Base-by-base conservation (phyloP, 306 rosid species). In the Aeschynomene evenia region DNA sequence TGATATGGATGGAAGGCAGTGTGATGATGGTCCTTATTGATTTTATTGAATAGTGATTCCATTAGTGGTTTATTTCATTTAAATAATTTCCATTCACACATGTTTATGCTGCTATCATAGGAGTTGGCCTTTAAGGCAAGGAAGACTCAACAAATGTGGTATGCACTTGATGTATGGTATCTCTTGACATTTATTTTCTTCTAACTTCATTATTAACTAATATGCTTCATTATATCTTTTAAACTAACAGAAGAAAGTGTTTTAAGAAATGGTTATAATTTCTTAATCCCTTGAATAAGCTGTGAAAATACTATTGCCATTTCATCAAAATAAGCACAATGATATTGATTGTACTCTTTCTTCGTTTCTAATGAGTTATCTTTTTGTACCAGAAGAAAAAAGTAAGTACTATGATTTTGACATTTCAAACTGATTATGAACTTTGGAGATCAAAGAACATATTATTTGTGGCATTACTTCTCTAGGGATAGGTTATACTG, bases 381-480 rank as follows among this genome's bases (percentile, higher is more conserved):
- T n/a, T n/a, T n/a, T n/a, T n/a, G n/a, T n/a, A n/a, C n/a, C n/a
- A n/a, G n/a, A n/a, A n/a, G n/a, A n/a, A n/a, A n/a, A n/a, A n/a
- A n/a, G n/a, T n/a, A n/a, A n/a, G 36, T 7, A 0, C 46, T 58
- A 20, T 48, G 31, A 53, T 13, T 19, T 31, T 60, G 37, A 48
- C 73, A 37, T 55, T 55, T 71, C 53, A 63, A 71, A 60, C 60
- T 54, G 37, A 61, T 74, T 77, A 52, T 70, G 72, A 69, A 74
- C 63, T 55, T 15, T 43, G 76, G 89, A 85, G 96, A 79, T 90
- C 39, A 76, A 82, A 62, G 70, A 82, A 68, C 96, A 88, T 58
- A 65, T 82, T 39, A 91, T 87, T 45, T 90, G 94, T 34, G 96
- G 96, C 79, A 87, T 90, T 70, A 82, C 91, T 42, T 87, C 96